These are phyloP conservation scores for Hypoxylon trugodes DNA, from an alignment of 495 filamentous ascomycete genomes.

Conservation along the genomic window DNA sequence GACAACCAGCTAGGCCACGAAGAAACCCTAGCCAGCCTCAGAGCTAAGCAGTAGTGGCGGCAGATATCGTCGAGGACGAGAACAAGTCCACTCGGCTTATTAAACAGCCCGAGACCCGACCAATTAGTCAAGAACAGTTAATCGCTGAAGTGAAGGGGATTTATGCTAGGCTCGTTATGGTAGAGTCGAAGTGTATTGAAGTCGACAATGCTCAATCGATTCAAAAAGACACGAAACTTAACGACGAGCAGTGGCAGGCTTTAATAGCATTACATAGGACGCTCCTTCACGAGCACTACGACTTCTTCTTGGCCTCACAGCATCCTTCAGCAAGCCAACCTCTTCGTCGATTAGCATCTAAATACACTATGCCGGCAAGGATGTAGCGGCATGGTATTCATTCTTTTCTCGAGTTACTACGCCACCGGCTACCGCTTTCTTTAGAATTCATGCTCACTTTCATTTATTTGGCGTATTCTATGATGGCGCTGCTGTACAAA, in stretches of 20 bases:
- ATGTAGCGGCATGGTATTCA: neutral
- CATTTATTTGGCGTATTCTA: neutral
- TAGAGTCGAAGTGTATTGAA: slow-evolving; percentile 76
- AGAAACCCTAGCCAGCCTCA: slow-evolving; percentile 12
- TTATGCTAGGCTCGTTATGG: slow-evolving; percentile 75
- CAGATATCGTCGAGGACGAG: slow-evolving; percentile 34
- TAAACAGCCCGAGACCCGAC: slow-evolving; percentile 56
- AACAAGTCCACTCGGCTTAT: slow-evolving; percentile 30
- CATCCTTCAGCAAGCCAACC: neutral
- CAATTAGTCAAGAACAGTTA: slow-evolving; percentile 73
- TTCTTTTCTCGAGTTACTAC: neutral
- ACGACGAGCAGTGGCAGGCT: neutral
- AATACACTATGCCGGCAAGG: neutral
- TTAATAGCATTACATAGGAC: neutral
- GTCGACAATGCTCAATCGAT: slow-evolving; percentile 67
- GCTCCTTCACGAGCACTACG: neutral
- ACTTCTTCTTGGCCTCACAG: neutral
- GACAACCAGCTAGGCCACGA: slow-evolving; percentile 1
- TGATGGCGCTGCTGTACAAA: neutral
- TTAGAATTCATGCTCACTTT: neutral
- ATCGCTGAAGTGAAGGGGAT: slow-evolving; percentile 71
- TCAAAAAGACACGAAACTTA: slow-evolving; percentile 42
- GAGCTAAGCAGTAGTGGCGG: too few species aligned
- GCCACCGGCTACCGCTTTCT: neutral
- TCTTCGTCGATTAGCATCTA: neutral